Base-by-base conservation (phyloP, 768 basidiomycete species). In the Podaxis mareebaensis region DNA sequence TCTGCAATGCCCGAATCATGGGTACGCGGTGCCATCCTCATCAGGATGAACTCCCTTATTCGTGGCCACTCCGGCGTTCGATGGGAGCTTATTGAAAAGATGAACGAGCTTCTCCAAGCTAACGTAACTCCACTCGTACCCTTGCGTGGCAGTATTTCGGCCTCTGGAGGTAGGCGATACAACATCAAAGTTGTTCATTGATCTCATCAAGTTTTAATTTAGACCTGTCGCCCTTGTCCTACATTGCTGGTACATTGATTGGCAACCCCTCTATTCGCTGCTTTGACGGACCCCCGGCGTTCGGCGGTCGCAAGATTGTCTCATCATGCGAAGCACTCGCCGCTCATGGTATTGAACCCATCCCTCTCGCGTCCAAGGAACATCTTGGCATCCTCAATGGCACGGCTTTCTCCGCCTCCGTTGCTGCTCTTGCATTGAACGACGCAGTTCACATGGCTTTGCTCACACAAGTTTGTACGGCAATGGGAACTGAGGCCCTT, bases 11-110 rank as follows among this genome's bases (percentile, higher is more conserved):
- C 93, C 3, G 88, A 91, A 64, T 78, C 91, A 2, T 94, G 94
- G 91, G 92, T 94, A 36, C 88, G 93, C 58, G 93, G 90, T 12
- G 92, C 93, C 1, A 93, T 95, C 69, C 76, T 93, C 10, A 82
- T 96, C 68, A 91, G 93, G 67, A 89, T 92, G 82, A 96, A 95
- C 75, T 93, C 92, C 3, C 85, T 96, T 48, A 87, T 93, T 59
- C 88, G 93, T 5, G 93, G 93, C 0, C 94, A 95, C 75, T 93
- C 92, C 22, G 94, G 91, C 38, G 86, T 96, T 12, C 84, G 93
- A 40, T 88, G 88, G 83, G 86, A 89, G 64, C 83, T 95, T 55
- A 84, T 95, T 63, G 81, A 91, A 72, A 87, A 87, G 69, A 93
- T 96, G 86, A 83, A 82, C 64, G 81, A 84, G 20, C 81, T 94